Conservation (phyloP, 768 basidiomycete genomes). For the Chalciporus pseudorubinellus region DNA sequence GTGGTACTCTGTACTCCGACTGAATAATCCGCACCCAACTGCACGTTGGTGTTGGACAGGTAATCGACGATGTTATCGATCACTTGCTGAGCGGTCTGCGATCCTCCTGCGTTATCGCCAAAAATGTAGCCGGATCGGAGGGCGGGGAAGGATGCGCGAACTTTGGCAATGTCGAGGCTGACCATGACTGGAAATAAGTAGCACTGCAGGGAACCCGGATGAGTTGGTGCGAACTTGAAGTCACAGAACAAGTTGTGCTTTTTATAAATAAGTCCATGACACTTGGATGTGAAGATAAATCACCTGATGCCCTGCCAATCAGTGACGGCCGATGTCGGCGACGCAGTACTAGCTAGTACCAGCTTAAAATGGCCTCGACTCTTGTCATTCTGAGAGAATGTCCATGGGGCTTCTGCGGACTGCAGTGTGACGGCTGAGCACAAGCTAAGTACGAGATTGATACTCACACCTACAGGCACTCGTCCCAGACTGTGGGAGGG, state of each 20-base stretch:
- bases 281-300: background rate
- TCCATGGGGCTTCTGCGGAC: background rate
- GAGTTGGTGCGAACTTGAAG: background rate
- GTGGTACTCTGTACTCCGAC: conserved; percentile 52
- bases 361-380: too few relatives aligned
- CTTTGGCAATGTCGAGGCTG: conserved; percentile 46
- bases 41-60: conserved; percentile 68
- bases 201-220: background rate
- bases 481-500: too few relatives aligned
- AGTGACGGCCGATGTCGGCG: background rate
- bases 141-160: conserved; percentile 62
- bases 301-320: conserved; percentile 5
- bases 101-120: conserved; percentile 78
- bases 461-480: too few relatives aligned
- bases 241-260: background rate
- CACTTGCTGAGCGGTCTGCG: conserved; percentile 55
- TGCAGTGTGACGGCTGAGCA: too few relatives aligned
- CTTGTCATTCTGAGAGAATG: background rate
- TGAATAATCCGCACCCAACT: conserved; percentile 69
- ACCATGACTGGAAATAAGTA: conserved; percentile 16
- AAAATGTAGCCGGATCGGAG: conserved; percentile 60
- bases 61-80: conserved; percentile 66
- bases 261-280: background rate
- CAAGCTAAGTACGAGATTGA: too few relatives aligned
- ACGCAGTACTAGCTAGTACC: background rate